Percentiles rank a stretch among this genome's conserved stretches.
Evolutionary conservation across 192 early-diverging fungal genomes (phyloP).

Genomic region (Oehlia diaphana): DNA sequence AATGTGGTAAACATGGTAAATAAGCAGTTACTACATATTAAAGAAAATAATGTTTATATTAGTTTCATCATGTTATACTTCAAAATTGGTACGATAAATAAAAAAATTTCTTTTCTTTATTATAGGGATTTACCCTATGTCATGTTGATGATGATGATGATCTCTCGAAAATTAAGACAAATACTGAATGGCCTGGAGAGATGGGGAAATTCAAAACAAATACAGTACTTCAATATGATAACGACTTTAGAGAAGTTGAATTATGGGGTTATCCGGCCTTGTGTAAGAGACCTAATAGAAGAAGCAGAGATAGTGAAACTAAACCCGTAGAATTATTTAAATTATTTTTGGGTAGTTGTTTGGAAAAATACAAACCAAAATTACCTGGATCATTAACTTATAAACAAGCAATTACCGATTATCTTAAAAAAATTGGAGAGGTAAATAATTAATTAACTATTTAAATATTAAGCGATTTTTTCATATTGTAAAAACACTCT

Average conservation of each 20-base stretch:
- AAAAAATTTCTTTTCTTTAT: too few relatives aligned
- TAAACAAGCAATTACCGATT: not conserved
- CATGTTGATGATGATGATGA: not conserved
- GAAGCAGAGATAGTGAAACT: not conserved
- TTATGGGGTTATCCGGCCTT: not conserved
- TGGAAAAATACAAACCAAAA: not conserved
- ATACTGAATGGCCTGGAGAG: not conserved
- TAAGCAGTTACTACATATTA: too few relatives aligned
- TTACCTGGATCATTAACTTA: slow-evolving; percentile 6
- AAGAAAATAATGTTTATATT: too few relatives aligned
- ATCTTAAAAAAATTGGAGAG: not conserved
- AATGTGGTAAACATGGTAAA: too few relatives aligned
- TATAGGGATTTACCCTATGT: too few relatives aligned
- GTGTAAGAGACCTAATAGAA: too few relatives aligned
- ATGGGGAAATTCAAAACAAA: not conserved
- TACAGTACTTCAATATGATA: not conserved
- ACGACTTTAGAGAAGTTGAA: not conserved
- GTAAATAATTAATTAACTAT: not conserved
- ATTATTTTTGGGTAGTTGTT: not conserved
- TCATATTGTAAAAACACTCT: not conserved
- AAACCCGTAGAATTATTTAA: not conserved
- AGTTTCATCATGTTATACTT: not conserved
- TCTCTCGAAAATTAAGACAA: not conserved
- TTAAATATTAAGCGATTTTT: not conserved
- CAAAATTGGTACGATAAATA: too few relatives aligned